Evolutionary conservation across 129 eudicot genomes (phyloP).

Genomic region (Lonicera japonica): DNA sequence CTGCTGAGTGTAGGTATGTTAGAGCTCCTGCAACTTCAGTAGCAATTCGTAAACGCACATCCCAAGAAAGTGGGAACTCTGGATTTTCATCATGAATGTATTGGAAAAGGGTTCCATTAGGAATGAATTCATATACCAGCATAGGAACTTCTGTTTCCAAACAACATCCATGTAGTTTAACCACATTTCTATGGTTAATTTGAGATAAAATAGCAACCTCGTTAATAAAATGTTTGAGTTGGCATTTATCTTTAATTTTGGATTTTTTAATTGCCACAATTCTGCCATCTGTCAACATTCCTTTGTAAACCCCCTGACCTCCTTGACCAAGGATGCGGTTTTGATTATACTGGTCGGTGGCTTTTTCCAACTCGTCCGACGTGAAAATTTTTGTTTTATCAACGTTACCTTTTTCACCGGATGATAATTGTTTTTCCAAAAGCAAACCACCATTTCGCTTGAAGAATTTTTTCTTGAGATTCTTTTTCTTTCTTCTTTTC

Average conservation of each 20-base stretch:
- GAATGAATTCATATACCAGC: slow-evolving; percentile 29
- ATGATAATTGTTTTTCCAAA: slow-evolving; percentile 19
- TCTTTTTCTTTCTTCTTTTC: background rate
- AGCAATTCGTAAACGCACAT: slow-evolving; percentile 22
- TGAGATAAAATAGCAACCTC: slow-evolving; percentile 24
- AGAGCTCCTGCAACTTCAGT: slow-evolving; percentile 20
- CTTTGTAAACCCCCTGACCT: slow-evolving; percentile 31
- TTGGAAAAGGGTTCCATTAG: slow-evolving; percentile 30
- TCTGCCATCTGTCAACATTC: slow-evolving; percentile 24
- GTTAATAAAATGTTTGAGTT: slow-evolving; percentile 18
- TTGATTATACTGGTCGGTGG: slow-evolving; percentile 21
- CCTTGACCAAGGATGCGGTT: slow-evolving; percentile 27
- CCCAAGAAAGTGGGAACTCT: slow-evolving; percentile 13
- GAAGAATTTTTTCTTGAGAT: slow-evolving; percentile 10
- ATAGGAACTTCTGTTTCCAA: slow-evolving; percentile 27
- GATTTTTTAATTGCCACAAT: slow-evolving; percentile 26
- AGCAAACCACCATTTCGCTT: slow-evolving; percentile 31
- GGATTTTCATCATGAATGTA: slow-evolving; percentile 2
- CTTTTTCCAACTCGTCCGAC: slow-evolving; percentile 20
- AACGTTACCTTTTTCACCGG: slow-evolving; percentile 8
- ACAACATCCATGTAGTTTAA: slow-evolving; percentile 30
- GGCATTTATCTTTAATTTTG: slow-evolving; percentile 13
- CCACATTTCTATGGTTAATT: slow-evolving; percentile 24
- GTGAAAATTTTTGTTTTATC: slow-evolving; percentile 22
- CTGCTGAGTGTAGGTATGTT: slow-evolving; percentile 22